Evolutionary conservation across 495 filamentous ascomycete species (phyloP), one percentile per base, ranked within the genome.

Genomic region (Podospora pseudocomata): DNA sequence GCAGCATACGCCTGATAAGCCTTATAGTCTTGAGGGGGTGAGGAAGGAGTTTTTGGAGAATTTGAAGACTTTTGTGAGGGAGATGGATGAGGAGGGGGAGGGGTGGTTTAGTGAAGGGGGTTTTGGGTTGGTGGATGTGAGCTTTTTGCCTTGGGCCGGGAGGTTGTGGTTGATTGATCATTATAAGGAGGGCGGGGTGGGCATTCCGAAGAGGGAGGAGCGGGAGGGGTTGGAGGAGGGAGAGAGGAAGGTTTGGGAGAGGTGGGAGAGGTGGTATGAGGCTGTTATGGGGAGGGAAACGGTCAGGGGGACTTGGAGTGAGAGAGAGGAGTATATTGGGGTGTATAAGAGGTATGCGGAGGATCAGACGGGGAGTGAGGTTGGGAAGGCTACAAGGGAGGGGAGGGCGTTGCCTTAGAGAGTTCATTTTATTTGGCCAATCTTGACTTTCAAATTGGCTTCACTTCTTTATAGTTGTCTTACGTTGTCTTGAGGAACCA

Each of bases 291-390:
- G 70, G 5, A 81, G 87, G 65, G 75, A 83, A 71, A 91, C 86
- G 74, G 82, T 91, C 0, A 78, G 78, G 69, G 80, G 85, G 72
- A 92, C 87, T 0, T 87, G 80, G 78, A 91, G 89, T 69, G 84
- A 87, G 20, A 85, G 77, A 56, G 84, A 88, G 62, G 76, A 86
- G 73, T 91, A 89, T 72, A 72, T 87, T 63, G 82, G 81, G 2
- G 88, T 88, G 63, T 92, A 91, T 74, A 82, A 86, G 75, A 78
- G 87, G 65, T 92, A 92, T 82, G 89, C 88, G 16, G 88, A 92
- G 61, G 84, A 92, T 77, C 86, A 81, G n/a, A 89, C 89, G 58
- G 85, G 89, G 77, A 89, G 87, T 63, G 86, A 91, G 76, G 77
- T 90, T 65, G 89, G 85, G 20, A 87, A 91, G 79, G 89, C 89